Evolutionary conservation across 2,329 filamentous ascomycete species (phyloP).

Genomic region (Pyricularia grisea): DNA sequence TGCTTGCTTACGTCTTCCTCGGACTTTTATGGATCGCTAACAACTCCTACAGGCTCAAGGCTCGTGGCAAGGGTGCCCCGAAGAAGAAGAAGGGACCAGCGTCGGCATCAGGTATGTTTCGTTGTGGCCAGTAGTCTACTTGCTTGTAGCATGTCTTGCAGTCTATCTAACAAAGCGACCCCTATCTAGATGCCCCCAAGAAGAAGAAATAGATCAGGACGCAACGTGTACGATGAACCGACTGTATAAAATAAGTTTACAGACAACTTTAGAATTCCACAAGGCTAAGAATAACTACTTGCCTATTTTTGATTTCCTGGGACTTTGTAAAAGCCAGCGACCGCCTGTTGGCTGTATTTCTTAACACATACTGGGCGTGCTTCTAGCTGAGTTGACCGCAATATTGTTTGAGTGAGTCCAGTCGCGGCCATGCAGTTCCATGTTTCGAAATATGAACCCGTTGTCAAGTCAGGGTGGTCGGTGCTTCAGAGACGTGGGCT

Average conservation of each 20-base stretch:
- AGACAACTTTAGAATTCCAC: not conserved
- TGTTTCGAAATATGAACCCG: not conserved
- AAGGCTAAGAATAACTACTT: not conserved
- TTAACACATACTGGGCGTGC: not conserved
- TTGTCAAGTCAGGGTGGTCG: not conserved
- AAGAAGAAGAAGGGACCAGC: constrained; percentile 69
- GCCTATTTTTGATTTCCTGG: not conserved
- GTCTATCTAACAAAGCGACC: not conserved
- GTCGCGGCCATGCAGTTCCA: not conserved
- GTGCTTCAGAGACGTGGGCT: not conserved
- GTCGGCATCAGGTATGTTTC: constrained; percentile 20
- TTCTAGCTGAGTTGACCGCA: no score
- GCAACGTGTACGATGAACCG: constrained; percentile 2
- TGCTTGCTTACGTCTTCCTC: not conserved
- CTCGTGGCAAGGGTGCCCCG: constrained; percentile 76
- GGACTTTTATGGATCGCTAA: constrained; percentile 2
- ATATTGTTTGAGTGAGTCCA: no score
- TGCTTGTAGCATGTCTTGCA: constrained; percentile 18
- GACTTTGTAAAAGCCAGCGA: not conserved
- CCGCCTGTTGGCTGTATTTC: not conserved
- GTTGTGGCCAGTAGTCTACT: constrained; percentile 2
- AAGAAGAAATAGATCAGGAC: constrained; percentile 9
- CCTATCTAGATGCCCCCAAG: constrained; percentile 24
- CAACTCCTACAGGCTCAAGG: constrained; percentile 47
- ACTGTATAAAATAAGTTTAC: constrained; percentile 8